Evolutionary conservation across 202 grass and related monocot genomes (phyloP).

Genomic region (Musa balbisiana): DNA sequence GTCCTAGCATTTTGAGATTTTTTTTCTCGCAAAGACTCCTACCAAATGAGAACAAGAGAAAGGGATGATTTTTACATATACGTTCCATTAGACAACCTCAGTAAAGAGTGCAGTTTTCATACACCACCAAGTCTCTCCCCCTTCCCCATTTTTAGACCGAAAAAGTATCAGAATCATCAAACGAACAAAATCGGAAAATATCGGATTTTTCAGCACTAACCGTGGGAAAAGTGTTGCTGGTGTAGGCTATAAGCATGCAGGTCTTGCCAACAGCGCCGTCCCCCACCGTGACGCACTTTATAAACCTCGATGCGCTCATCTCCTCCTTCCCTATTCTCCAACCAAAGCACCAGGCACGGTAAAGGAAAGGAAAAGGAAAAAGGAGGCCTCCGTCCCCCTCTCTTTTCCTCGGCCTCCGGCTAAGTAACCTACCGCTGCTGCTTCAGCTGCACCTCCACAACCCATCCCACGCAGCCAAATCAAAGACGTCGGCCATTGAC

Average conservation of each 20-base stretch:
- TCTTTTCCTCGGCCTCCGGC: not conserved
- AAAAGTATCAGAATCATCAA: not conserved
- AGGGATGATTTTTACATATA: not conserved
- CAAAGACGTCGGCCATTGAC: not conserved
- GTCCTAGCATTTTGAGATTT: not conserved
- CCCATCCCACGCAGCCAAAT: not conserved
- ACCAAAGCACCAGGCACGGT: not conserved
- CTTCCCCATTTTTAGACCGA: not conserved
- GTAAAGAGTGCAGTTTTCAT: not conserved
- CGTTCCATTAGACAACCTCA: not conserved
- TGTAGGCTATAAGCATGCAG: slow-evolving; percentile 21
- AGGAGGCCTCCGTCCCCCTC: too few species aligned
- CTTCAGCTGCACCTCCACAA: not conserved
- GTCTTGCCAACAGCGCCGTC: slow-evolving; percentile 20
- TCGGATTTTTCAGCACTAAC: slow-evolving; percentile 5
- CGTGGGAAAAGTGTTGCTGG: slow-evolving; percentile 17
- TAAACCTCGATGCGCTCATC: slow-evolving; percentile 18
- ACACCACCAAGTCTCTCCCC: not conserved
- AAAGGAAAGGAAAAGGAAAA: not conserved
- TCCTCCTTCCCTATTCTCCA: not conserved
- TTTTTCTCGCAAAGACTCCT: too few species aligned
- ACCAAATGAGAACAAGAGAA: not conserved
- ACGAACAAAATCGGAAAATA: not conserved
- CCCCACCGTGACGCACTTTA: slow-evolving; percentile 14
- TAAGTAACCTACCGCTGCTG: not conserved